phyloP scores from a whole-genome alignment of 163 green algal species.

The Scenedesmus sp. region DNA sequence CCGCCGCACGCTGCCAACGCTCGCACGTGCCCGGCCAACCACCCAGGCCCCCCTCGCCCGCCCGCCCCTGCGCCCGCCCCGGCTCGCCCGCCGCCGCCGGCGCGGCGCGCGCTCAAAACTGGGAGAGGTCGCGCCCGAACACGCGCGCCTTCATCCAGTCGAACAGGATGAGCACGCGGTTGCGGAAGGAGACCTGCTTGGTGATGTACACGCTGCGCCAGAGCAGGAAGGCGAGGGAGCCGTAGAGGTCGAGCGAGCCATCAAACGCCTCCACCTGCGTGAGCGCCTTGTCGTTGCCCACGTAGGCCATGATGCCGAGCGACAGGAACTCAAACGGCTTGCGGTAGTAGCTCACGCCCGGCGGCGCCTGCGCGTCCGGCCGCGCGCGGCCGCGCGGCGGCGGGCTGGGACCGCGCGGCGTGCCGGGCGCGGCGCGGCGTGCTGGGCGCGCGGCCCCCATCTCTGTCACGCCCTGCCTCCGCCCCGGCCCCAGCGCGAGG shows the following conservation, averaged over 20 bases:
- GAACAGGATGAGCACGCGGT: slow-evolving; percentile 81
- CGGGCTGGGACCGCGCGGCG: too few relatives aligned
- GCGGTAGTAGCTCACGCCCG: slow-evolving; percentile 49
- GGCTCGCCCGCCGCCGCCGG: too few relatives aligned
- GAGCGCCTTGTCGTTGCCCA: slow-evolving; percentile 67
- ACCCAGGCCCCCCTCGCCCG: too few relatives aligned
- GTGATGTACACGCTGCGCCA: slow-evolving; percentile 80
- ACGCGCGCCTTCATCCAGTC: slow-evolving; percentile 46
- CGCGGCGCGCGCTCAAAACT: slow-evolving; percentile 38
- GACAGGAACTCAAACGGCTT: slow-evolving; percentile 76
- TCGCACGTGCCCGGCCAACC: too few relatives aligned
- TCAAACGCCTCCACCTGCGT: slow-evolving; percentile 53
- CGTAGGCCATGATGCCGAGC: slow-evolving; percentile 63
- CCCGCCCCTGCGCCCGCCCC: too few relatives aligned
- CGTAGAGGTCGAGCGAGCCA: slow-evolving; percentile 52
- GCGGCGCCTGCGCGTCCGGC: slow-evolving; percentile 10
- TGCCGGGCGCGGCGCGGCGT: too few relatives aligned
- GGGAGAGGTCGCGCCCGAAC: slow-evolving; percentile 43
- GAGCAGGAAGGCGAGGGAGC: slow-evolving; percentile 66
- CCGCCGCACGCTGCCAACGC: too few relatives aligned
- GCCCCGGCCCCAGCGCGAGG: not conserved
- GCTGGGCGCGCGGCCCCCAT: too few relatives aligned
- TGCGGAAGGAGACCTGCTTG: slow-evolving; percentile 79
- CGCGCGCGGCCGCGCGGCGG: too few relatives aligned
- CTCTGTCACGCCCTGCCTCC: not conserved